Evolutionary conservation across 192 early-diverging fungal species (phyloP).

Genomic region (Dimargaris cristalligena): DNA sequence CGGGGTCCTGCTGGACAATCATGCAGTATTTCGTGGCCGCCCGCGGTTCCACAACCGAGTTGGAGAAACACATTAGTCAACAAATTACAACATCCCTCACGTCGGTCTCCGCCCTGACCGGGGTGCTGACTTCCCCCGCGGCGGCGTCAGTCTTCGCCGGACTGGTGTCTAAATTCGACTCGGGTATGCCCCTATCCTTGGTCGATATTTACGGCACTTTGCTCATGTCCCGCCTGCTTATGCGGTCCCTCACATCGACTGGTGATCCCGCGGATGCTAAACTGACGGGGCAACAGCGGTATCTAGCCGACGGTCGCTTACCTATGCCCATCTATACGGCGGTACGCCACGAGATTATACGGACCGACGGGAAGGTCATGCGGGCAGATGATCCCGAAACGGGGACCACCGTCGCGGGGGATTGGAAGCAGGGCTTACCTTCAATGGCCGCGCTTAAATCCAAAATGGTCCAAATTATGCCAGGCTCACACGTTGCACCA

Average conservation of each 20-base stretch:
- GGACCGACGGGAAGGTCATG: background rate
- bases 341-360: constrained; percentile 39
- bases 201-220: constrained; percentile 27
- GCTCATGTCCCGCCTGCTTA: constrained; percentile 16
- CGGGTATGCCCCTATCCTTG: constrained; percentile 14
- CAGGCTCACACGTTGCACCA: background rate
- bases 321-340: constrained; percentile 68
- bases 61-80: constrained; percentile 12
- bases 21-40: constrained; percentile 11
- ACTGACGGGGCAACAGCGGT: constrained; percentile 30
- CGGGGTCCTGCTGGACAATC: constrained; percentile 22
- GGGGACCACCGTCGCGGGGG: background rate
- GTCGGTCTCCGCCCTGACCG: constrained; percentile 15
- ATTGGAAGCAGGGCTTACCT: background rate
- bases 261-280: constrained; percentile 31
- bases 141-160: constrained; percentile 26
- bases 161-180: constrained; percentile 20
- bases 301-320: constrained; percentile 35
- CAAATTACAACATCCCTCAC: constrained; percentile 5
- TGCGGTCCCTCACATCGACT: background rate
- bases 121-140: constrained; percentile 19
- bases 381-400: constrained; percentile 5
- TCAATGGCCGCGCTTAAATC: background rate
- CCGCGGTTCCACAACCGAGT: background rate
- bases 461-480: background rate